phyloP scores from a whole-genome alignment of 441 rosid genomes.

The Populus hybrid region DNA sequence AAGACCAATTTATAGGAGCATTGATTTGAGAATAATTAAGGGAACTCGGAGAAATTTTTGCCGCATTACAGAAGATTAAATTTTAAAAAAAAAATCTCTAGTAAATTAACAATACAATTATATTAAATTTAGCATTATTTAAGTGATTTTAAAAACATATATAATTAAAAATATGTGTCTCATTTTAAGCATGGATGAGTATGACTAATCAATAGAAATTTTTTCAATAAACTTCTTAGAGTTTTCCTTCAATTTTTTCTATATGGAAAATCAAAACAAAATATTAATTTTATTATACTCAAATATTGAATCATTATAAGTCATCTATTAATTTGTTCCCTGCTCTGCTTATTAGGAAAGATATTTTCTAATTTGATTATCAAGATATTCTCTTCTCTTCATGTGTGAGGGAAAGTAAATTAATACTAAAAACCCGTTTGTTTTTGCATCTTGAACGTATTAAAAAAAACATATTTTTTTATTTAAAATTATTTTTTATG shows the following conservation, averaged over 20 bases:
- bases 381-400: background rate
- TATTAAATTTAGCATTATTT: too few species aligned
- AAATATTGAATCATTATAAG: too few species aligned
- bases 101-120: too few species aligned
- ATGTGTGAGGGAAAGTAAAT: background rate
- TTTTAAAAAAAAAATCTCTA: too few species aligned
- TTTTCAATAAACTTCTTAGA: too few species aligned
- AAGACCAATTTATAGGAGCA: background rate
- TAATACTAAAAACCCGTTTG: too few species aligned
- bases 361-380: background rate
- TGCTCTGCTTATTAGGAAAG: background rate
- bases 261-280: background rate
- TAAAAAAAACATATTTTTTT: too few species aligned
- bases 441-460: too few species aligned
- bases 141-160: background rate
- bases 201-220: too few species aligned
- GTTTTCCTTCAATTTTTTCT: too few species aligned
- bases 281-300: background rate
- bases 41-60: background rate
- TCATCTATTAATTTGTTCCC: background rate
- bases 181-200: background rate
- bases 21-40: background rate
- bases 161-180: background rate
- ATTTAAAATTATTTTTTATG: too few species aligned
- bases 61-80: background rate